Conservation (phyloP, 1,139 yeast genomes). For the Kurtzmaniella quercitrusa region DNA sequence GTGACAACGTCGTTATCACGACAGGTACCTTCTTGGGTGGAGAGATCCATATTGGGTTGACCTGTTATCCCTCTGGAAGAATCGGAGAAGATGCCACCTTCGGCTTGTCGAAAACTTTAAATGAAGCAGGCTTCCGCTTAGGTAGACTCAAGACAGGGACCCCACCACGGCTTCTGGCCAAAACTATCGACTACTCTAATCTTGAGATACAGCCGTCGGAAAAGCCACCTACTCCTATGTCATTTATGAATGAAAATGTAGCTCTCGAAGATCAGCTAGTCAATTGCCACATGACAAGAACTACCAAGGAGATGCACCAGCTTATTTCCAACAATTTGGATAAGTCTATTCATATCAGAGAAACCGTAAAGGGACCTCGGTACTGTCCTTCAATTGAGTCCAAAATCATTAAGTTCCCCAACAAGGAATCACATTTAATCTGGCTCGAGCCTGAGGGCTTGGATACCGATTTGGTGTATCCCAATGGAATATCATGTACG, state of each 20-base stretch:
- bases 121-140: conserved; percentile 70
- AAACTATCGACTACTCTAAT: conserved; percentile 61
- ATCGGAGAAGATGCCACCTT: conserved; percentile 90
- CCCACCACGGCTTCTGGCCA: conserved; percentile 79
- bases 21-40: conserved; percentile 96
- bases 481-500: conserved; percentile 93
- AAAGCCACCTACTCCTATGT: conserved; percentile 81
- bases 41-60: conserved; percentile 88
- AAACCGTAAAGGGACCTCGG: conserved; percentile 93
- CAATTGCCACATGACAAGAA: conserved; percentile 71
- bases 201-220: conserved; percentile 75
- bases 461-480: conserved; percentile 80
- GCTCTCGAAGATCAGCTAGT: conserved; percentile 55
- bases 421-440: conserved; percentile 70
- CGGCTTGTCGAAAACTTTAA: conserved; percentile 78
- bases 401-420: conserved; percentile 75
- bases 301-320: conserved; percentile 73
- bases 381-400: conserved; percentile 97
- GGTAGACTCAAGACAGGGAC: conserved; percentile 97
- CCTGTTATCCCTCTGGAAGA: conserved; percentile 82
- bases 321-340: conserved; percentile 67
- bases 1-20: conserved; percentile 76
- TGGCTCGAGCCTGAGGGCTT: conserved; percentile 98
- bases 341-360: conserved; percentile 84
- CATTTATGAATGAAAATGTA: conserved; percentile 70